Conservation (phyloP, 1,284 basidiomycete genomes). For the Ganoderma resinaceum region DNA sequence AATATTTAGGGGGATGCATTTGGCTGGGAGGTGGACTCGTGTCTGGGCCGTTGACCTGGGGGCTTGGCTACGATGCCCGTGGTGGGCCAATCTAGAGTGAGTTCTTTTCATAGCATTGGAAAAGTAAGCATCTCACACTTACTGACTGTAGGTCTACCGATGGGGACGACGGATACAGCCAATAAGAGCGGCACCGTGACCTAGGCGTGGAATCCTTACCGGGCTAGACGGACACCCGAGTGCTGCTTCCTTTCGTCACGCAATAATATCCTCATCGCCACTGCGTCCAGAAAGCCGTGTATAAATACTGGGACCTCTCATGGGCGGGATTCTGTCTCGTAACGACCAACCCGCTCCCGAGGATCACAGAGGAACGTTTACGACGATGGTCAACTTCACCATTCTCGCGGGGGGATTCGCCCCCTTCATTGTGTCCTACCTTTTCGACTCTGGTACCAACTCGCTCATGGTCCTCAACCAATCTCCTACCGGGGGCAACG, state of each 20-base stretch:
- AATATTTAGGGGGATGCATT: no score
- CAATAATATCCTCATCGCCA: background rate
- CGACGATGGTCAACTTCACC: conserved; percentile 60
- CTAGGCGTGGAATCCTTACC: background rate
- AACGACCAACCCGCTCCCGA: background rate
- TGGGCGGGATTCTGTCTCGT: background rate
- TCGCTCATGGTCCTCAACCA: conserved; percentile 54
- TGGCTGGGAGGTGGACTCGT: no score
- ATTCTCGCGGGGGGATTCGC: conserved; percentile 69
- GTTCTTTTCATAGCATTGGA: no score
- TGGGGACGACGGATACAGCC: background rate
- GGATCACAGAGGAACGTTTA: no score
- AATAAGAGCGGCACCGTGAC: background rate
- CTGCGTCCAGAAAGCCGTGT: background rate
- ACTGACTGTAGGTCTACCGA: no score
- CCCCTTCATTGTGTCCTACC: conserved; percentile 64
- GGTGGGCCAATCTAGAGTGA: no score
- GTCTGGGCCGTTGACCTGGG: no score
- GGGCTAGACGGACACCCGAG: background rate
- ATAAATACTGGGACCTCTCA: background rate
- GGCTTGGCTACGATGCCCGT: no score
- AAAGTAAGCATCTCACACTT: no score
- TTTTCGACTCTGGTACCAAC: conserved; percentile 57
- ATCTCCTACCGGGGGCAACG: conserved; percentile 56
- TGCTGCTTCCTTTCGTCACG: background rate